Percentiles rank a stretch among this genome's conserved stretches.
phyloP scores from a whole-genome alignment of 140 eudicot genomes.

The Senecio squalidus region DNA sequence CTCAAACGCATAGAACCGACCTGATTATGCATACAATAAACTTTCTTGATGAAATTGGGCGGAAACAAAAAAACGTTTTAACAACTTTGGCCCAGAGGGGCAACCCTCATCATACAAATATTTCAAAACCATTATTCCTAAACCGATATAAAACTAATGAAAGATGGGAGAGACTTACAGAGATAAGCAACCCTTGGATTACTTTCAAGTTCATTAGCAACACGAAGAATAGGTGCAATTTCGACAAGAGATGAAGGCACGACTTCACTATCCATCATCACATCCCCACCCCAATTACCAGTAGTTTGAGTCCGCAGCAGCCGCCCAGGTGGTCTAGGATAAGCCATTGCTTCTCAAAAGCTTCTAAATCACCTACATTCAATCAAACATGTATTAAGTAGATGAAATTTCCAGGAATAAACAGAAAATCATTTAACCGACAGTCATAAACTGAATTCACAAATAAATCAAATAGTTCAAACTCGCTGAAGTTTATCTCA shows the following conservation, averaged over 20 bases:
- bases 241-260: slow-evolving; percentile 94
- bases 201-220: slow-evolving; percentile 88
- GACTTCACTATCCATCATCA: slow-evolving; percentile 92
- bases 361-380: slow-evolving; percentile 15
- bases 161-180: slow-evolving; percentile 58
- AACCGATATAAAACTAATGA: neutral
- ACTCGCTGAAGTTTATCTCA: no score
- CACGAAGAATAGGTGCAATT: slow-evolving; percentile 97
- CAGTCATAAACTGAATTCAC: no score
- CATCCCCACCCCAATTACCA: slow-evolving; percentile 80
- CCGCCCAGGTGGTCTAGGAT: slow-evolving; percentile 55
- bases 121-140: neutral
- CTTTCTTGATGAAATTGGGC: neutral
- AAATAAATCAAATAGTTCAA: no score
- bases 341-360: slow-evolving; percentile 41
- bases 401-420: neutral
- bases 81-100: no score
- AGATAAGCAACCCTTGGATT: slow-evolving; percentile 92
- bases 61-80: no score
- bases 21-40: slow-evolving; percentile 32
- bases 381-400: slow-evolving; percentile 6
- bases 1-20: slow-evolving; percentile 99
- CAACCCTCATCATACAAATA: no score
- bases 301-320: slow-evolving; percentile 86
- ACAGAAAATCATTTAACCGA: no score